Base-by-base conservation (phyloP, 306 rosid genomes). In the Echinosophora koreensis region DNA sequence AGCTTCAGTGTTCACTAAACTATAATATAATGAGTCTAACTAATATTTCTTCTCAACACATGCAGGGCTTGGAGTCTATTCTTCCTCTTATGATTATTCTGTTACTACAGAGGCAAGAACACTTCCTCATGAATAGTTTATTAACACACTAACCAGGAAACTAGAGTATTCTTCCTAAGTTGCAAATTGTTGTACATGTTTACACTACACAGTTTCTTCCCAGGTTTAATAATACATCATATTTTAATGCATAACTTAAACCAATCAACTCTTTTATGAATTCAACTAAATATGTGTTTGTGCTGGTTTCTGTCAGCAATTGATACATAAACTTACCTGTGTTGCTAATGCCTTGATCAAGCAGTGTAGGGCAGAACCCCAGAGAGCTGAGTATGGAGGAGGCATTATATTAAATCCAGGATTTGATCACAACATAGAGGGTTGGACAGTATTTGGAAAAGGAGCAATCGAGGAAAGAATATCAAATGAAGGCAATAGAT, bases 371-470 rank as follows among this genome's bases (percentile, higher is more conserved):
- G 78, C 0, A 66, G 89, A 86, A 79, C 91, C 98, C 22, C 28
- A 59, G 4, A 84, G 49, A 73, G 84, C 89, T 79, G 84, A 79
- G 13, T 84, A 91, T 81, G 91, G 90, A 74, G 98, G 98, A 35
- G 98, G 98, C 46, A 77, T 91, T 32, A 84, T 93, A 71, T 86
- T 83, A n/a, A 93, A 93, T 56, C 92, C 98, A 74, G 90, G 81
- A 66, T 88, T 91, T 77, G 88, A 88, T 12, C 38, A 88, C 39
- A 80, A 80, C 68, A 74, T 73, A 56, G 76, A 88, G 18, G 89
- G 93, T n/a, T 91, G 98, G 97, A 77, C 38, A 47, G 81, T 75
- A 3, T 80, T 80, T 80, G 92, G 97, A 76, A 76, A 80, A 10
- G 97, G 88, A 59, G 56, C 77, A n/a, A 76, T 91, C 3, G 83